A percentile compares a stretch with the other conserved stretches of the same genome.
phyloP scores from a whole-genome alignment of 768 basidiomycete genomes.

The Sarcomyxa edulis region DNA sequence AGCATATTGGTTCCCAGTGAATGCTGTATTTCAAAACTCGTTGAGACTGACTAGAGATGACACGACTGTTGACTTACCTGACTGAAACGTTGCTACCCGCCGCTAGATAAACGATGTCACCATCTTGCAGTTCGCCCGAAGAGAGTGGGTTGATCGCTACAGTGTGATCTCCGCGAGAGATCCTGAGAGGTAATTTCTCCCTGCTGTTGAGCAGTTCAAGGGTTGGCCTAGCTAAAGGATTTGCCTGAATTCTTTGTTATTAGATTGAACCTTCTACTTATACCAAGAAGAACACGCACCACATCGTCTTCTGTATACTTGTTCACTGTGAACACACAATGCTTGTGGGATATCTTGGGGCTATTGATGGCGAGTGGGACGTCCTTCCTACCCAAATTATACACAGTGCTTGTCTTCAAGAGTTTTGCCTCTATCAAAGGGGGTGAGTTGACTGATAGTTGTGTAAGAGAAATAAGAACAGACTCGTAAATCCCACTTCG shows the following conservation, averaged over 20 bases:
- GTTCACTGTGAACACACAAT: constrained; percentile 55
- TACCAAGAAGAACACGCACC: constrained; percentile 35
- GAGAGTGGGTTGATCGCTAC: constrained; percentile 30
- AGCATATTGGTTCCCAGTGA: constrained; percentile 46
- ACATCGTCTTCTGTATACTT: constrained; percentile 44
- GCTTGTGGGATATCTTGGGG: constrained; percentile 61
- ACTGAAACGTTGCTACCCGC: constrained; percentile 32
- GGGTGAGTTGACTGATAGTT: background rate
- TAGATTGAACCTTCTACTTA: background rate
- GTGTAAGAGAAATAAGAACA: constrained; percentile 10
- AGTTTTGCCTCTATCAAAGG: constrained; percentile 39
- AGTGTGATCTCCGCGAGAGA: constrained; percentile 31
- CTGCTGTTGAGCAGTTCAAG: constrained; percentile 43
- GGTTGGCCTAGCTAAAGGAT: constrained; percentile 43
- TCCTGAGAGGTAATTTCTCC: constrained; percentile 37
- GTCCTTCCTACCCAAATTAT: constrained; percentile 55
- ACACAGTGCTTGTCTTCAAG: constrained; percentile 52
- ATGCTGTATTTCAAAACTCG: constrained; percentile 27
- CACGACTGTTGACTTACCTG: constrained; percentile 31
- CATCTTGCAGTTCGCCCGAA: constrained; percentile 41
- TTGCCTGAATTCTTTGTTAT: too few species aligned
- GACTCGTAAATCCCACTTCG: constrained; percentile 35
- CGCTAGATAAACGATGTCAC: constrained; percentile 49
- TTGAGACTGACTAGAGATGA: background rate
- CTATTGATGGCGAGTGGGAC: constrained; percentile 42